These are phyloP conservation scores for Dendrocalamus sinicus DNA, from an alignment of 176 grass and related monocot genomes.

Conservation along the genomic window DNA sequence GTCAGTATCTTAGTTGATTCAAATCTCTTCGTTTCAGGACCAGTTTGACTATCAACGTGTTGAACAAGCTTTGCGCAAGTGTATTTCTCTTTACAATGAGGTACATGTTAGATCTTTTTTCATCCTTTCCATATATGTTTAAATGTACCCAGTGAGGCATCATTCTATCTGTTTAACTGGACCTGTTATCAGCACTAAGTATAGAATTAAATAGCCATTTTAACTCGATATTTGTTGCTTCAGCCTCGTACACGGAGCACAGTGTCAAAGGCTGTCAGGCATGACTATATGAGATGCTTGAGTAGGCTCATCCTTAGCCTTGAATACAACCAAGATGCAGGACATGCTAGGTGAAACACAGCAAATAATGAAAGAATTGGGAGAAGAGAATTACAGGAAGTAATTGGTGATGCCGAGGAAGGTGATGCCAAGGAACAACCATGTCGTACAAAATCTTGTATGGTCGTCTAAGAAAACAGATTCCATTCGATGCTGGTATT, in stretches of 20 bases:
- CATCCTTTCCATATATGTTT: not conserved
- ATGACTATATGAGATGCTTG: conserved; percentile 7
- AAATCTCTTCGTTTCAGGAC: conserved; percentile 52
- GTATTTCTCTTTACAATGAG: conserved; percentile 83
- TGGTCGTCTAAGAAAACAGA: too few species aligned
- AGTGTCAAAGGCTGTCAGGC: conserved; percentile 27
- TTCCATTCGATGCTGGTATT: too few species aligned
- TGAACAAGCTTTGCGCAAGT: conserved; percentile 64
- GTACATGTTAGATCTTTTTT: conserved; percentile 33
- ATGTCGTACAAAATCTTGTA: not conserved
- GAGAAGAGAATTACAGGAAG: not conserved
- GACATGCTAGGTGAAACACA: conserved; percentile 11
- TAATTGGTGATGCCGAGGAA: not conserved
- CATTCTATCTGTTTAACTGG: not conserved
- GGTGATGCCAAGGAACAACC: not conserved
- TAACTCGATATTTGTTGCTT: not conserved
- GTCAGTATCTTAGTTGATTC: not conserved
- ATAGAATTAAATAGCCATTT: not conserved
- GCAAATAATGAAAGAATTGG: conserved; percentile 21
- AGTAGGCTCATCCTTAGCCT: not conserved
- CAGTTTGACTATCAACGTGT: conserved; percentile 51
- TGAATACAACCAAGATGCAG: conserved; percentile 17
- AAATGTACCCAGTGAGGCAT: not conserved
- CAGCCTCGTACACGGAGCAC: conserved; percentile 11
- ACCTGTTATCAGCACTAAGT: not conserved